Conservation (phyloP, 108 stramenopile species). For the Conticribra guillardii region DNA sequence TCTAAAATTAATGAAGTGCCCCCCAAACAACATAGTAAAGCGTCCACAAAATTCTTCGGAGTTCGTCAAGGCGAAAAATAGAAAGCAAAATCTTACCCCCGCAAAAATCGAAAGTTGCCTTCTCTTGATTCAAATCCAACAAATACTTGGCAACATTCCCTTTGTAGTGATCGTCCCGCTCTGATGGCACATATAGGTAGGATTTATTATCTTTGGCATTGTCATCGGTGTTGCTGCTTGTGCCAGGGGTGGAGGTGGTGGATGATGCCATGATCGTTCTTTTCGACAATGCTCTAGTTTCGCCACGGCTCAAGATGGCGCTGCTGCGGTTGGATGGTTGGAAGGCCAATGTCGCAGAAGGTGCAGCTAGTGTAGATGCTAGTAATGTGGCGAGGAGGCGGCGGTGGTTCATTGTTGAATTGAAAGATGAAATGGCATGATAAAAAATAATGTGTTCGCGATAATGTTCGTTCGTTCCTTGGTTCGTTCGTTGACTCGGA, state of each 20-base stretch:
- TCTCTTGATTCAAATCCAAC: slow-evolving; percentile 69
- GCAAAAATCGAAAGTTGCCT: slow-evolving; percentile 79
- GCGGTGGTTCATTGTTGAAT: not conserved
- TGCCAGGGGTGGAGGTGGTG: slow-evolving; percentile 13
- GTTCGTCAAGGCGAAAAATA: slow-evolving; percentile 11
- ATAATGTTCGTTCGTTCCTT: too few relatives aligned
- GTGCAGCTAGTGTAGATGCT: not conserved
- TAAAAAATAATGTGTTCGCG: too few relatives aligned
- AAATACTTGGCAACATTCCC: slow-evolving; percentile 71
- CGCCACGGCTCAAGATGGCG: not conserved
- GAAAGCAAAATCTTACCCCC: slow-evolving; percentile 45
- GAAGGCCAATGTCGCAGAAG: not conserved
- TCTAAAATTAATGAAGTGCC: too few relatives aligned
- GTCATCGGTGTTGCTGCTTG: not conserved
- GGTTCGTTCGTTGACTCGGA: too few relatives aligned
- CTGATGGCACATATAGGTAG: slow-evolving; percentile 35
- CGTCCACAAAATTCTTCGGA: not conserved
- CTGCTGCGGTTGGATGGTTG: not conserved
- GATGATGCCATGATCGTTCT: not conserved
- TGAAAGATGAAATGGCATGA: too few relatives aligned
- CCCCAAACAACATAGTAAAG: too few relatives aligned
- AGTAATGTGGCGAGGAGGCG: not conserved
- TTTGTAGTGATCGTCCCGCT: slow-evolving; percentile 45
- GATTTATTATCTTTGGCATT: slow-evolving; percentile 10
- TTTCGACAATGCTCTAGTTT: not conserved